Percentiles rank a stretch among this genome's conserved stretches.
phyloP scores from a whole-genome alignment of 2,329 filamentous ascomycete genomes.

The Alternaria gaisen region DNA sequence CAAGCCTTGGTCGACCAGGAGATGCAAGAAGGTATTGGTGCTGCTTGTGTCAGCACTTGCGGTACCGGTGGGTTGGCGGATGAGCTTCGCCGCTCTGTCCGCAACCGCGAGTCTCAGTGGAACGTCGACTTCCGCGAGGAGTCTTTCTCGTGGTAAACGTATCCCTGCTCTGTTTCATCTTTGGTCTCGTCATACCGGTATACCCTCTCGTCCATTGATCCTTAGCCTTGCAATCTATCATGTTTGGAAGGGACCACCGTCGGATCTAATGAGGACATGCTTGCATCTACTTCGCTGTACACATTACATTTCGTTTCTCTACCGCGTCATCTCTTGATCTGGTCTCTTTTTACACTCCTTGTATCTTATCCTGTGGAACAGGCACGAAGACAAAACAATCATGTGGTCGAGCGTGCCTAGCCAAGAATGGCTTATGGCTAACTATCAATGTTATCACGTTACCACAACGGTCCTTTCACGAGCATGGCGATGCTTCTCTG shows the following conservation, averaged over 20 bases:
- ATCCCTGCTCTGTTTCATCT: conserved; percentile 1
- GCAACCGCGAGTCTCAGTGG: conserved; percentile 69
- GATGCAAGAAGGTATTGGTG: conserved; percentile 81
- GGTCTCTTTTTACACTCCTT: conserved; percentile 28
- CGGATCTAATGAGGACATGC: conserved; percentile 23
- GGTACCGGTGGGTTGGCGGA: conserved; percentile 78
- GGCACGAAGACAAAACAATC: conserved; percentile 24
- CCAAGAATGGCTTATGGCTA: conserved; percentile 8
- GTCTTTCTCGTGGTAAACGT: conserved; percentile 70
- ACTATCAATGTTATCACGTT: conserved; percentile 30
- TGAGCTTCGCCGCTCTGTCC: conserved; percentile 74
- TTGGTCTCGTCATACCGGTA: conserved; percentile 21
- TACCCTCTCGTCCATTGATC: conserved; percentile 27
- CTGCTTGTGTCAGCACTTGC: conserved; percentile 86
- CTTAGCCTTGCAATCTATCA: conserved; percentile 12
- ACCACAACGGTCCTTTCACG: conserved; percentile 11
- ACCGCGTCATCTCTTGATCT: conserved; percentile 23
- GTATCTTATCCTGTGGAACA: conserved; percentile 23
- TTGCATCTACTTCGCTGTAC: conserved; percentile 38
- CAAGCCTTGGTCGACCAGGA: conserved; percentile 81
- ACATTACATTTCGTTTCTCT: conserved; percentile 36
- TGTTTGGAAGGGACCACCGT: conserved; percentile 13
- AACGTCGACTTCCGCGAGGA: conserved; percentile 83
- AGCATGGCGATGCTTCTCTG: conserved; percentile 14
- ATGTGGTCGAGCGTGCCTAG: conserved; percentile 12